Conservation (phyloP, 805 yeast genomes). For the Metschnikowia cerradonensis region DNA sequence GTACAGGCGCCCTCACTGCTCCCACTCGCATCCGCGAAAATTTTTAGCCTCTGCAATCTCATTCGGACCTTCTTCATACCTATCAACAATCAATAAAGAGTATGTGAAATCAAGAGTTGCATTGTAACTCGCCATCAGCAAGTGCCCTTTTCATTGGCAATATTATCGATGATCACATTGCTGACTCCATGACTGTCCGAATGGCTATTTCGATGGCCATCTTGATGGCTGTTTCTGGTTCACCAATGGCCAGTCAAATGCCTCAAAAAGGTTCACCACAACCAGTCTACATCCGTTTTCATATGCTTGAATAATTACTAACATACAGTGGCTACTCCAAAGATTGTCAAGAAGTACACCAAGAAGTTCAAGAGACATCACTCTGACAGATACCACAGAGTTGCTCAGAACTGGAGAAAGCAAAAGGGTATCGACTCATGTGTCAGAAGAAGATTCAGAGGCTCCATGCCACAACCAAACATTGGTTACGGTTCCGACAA, state of each 20-base stretch:
- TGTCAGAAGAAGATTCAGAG: slow-evolving; percentile 99
- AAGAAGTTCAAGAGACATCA: slow-evolving; percentile 99
- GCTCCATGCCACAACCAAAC: slow-evolving; percentile 96
- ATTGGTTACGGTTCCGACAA: slow-evolving; percentile 99
- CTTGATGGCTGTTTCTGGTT: no score
- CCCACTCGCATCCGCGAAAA: slow-evolving; percentile 20
- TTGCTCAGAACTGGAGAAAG: slow-evolving; percentile 99
- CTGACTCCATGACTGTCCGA: no score
- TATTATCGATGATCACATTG: not conserved
- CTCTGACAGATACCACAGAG: slow-evolving; percentile 99
- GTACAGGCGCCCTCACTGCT: slow-evolving; percentile 5
- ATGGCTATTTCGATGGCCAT: no score
- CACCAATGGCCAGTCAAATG: no score
- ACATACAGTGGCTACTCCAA: slow-evolving; percentile 88
- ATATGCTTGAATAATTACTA: slow-evolving; percentile 14
- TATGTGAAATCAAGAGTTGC: slow-evolving; percentile 11
- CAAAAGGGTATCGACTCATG: slow-evolving; percentile 99
- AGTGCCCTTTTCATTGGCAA: not conserved
- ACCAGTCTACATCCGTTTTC: no score
- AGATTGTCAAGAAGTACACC: slow-evolving; percentile 99
- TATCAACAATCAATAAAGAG: slow-evolving; percentile 20
- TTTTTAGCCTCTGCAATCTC: slow-evolving; percentile 14
- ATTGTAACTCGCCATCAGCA: no score
- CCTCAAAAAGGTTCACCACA: no score
- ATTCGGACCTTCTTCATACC: slow-evolving; percentile 12